Percentiles rank a stretch among this genome's conserved stretches.
These are phyloP conservation scores for Alternaria burnsii DNA, from an alignment of 2,329 filamentous ascomycete genomes.

Conservation along the genomic window DNA sequence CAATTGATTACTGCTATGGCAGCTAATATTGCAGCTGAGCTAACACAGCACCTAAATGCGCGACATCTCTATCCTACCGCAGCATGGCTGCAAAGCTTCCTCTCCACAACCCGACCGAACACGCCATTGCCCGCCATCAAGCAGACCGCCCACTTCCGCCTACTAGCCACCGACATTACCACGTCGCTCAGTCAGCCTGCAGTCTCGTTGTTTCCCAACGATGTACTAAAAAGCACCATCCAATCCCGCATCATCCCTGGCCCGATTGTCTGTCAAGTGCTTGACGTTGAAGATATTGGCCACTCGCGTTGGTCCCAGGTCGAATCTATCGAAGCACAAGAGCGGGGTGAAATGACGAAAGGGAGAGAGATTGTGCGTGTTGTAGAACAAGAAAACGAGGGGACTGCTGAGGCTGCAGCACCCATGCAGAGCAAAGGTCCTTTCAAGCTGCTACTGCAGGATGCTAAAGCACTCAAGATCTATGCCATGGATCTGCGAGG, in stretches of 20 bases:
- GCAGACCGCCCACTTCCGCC: conserved; percentile 80
- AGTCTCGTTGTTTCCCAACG: conserved; percentile 64
- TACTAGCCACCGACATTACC: conserved; percentile 81
- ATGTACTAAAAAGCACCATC: conserved; percentile 63
- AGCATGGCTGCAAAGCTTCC: conserved; percentile 71
- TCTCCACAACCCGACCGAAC: conserved; percentile 62
- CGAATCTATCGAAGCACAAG: conserved; percentile 77
- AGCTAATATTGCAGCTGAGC: conserved; percentile 44
- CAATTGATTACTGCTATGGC: conserved; percentile 32
- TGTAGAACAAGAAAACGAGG: conserved; percentile 60
- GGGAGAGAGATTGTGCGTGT: conserved; percentile 86
- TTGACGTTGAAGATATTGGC: conserved; percentile 85
- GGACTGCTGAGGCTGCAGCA: conserved; percentile 35
- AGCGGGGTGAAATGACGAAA: conserved; percentile 75
- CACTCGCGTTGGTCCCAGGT: conserved; percentile 86
- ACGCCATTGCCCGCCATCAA: conserved; percentile 75
- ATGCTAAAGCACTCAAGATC: conserved; percentile 70
- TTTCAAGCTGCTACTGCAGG: conserved; percentile 84
- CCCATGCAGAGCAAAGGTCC: conserved; percentile 63
- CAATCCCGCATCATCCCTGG: conserved; percentile 66
- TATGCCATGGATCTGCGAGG: conserved; percentile 76
- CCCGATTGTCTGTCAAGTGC: conserved; percentile 78
- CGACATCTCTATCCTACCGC: conserved; percentile 64
- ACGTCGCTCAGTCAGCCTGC: conserved; percentile 58
- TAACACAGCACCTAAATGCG: conserved; percentile 63